Evolutionary conservation across 148 eudicot species (phyloP).

Genomic region (Polygonum maritimum): DNA sequence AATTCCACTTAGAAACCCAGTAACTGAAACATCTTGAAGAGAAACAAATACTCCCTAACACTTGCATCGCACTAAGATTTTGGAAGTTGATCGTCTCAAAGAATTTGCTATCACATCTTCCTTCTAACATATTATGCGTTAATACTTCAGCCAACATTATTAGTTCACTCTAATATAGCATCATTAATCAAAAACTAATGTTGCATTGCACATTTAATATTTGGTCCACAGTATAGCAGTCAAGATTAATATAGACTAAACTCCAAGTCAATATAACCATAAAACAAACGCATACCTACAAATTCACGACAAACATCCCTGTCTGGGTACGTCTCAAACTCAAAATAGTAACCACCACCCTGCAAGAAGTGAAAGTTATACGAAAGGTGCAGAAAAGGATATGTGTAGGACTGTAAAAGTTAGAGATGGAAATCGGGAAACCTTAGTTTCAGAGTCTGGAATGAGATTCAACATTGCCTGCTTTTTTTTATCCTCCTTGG

Average conservation of each 20-base stretch:
- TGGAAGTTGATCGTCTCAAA: not conserved
- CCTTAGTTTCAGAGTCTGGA: constrained; percentile 34
- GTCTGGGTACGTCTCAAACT: constrained; percentile 64
- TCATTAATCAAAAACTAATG: not conserved
- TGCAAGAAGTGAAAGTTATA: constrained; percentile 18
- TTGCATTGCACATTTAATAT: not conserved
- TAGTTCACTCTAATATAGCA: not conserved
- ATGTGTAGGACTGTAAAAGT: not conserved
- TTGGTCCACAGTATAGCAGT: not conserved
- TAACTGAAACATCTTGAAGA: not conserved
- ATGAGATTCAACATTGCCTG: constrained; percentile 63
- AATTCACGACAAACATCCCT: constrained; percentile 68
- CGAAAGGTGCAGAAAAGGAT: constrained; percentile 3
- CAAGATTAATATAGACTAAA: not conserved
- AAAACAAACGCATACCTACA: constrained; percentile 43
- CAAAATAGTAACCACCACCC: constrained; percentile 70
- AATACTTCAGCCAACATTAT: not conserved
- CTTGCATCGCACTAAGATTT: not conserved
- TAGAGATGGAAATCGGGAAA: constrained; percentile 1
- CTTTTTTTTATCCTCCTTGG: constrained; percentile 52
- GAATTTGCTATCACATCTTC: not conserved
- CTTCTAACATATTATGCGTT: not conserved
- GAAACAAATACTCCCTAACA: not conserved
- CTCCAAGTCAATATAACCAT: constrained; percentile 4
- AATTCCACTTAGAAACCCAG: not conserved